Evolutionary conservation across 371 early-diverging fungal genomes (phyloP), one percentile per base, ranked within the genome.

Genomic region (Nematocida minor): DNA sequence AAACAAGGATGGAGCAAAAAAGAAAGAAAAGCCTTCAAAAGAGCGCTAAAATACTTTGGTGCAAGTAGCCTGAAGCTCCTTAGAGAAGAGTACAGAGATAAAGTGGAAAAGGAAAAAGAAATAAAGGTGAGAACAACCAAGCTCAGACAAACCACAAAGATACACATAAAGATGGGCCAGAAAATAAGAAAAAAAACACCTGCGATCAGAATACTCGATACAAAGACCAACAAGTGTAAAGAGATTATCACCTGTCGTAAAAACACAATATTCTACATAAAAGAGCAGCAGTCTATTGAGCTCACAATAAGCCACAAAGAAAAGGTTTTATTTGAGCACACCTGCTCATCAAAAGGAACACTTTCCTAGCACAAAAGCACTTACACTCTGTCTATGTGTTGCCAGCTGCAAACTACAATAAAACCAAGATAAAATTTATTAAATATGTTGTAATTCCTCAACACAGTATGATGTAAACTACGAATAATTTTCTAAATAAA

Each of bases 241-340:
- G 22, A 20, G 4, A 7, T 69, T 2, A 25, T 32, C 34, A 25
- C 11, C 11, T 3, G 18, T 2, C 16, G 69, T 18, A 69, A 55
- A 31, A 31, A 69, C 60, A 55, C 60, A 4, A 25, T 48, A n/a
- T 9, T 69, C 7, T 70, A 70, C 40, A 20, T 29, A 4, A 34
- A 63, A 44, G 25, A 49, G n/a, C 22, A 14, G 32, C 18, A 63
- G 20, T n/a, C 47, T 6, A 53, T 57, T 25, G 60, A 6, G 44
- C 44, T 44, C n/a, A n/a, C n/a, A 11, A 44, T 44, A 9, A 11
- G 11, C 44, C 11, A 44, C n/a, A 44, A 44, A 44, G 44, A 44
- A 11, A 9, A n/a, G 44, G 44, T 44, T 44, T 11, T 44, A 44
- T 44, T 44, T n/a, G n/a, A n/a, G n/a, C n/a, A n/a, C n/a, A n/a